Base-by-base conservation (phyloP, 805 yeast genomes). In the Teunomyces barrocoloradensis region DNA sequence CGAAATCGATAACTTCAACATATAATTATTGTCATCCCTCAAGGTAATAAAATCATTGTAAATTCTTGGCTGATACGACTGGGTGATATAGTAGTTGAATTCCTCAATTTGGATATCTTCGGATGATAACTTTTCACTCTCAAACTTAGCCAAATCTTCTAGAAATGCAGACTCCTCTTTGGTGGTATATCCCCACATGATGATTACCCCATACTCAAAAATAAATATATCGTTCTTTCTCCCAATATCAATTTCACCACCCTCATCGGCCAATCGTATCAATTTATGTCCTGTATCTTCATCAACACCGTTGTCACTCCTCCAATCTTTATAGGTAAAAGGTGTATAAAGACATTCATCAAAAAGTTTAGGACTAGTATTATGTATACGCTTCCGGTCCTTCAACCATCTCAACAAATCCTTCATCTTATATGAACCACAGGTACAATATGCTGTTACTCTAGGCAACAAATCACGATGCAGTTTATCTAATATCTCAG, bases 311-410 rank as follows among this genome's bases (percentile, higher is more conserved):
- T 18, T 49, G 23, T 69, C 77, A 44, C 65, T 63, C 58, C 91
- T 73, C 91, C 91, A 86, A 61, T 85, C 90, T 53, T 83, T 86
- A 59, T 84, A 86, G 2, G 81, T 82, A 64, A 90, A 92, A 0
- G 97, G 96, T 0, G 97, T 89, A 61, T 91, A 94, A 6, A 94
- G 73, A 62, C 98, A 94, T 65, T 94, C 99, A 62, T 94, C 98
- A 69, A 92, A 89, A 47, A 90, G 68, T 56, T 87, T 88, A 1
- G 98, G 97, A 54, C 82, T 82, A 0, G 94, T 83, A 32, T 89
- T 85, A 59, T 85, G 87, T 1, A 78, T 71, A 50, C 87, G 71
- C 60, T 82, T 87, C 18, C 89, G 77, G 43, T 89, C 94, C 58
- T 85, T 84, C 44, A 94, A 68, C 91, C 96, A 92, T 58, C 92